Evolutionary conservation across 2,329 filamentous ascomycete genomes (phyloP).

Genomic region (Catunica adiposa): DNA sequence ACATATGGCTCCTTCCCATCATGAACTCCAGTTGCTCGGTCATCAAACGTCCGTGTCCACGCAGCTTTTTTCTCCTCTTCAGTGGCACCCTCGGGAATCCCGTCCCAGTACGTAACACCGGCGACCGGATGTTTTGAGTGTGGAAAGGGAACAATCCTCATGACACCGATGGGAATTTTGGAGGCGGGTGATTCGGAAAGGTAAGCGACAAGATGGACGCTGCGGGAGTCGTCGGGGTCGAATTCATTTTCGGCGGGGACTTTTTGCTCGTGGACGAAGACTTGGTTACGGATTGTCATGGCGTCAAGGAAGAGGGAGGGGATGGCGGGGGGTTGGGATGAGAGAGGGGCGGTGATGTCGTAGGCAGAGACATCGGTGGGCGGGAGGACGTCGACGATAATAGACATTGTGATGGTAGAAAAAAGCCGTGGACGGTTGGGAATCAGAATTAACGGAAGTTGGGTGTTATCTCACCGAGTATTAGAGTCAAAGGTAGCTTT

Average conservation of each 20-base stretch:
- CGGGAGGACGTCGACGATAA: too few species aligned
- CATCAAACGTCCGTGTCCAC: constrained; percentile 18
- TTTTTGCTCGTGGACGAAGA: constrained; percentile 45
- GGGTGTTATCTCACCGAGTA: too few species aligned
- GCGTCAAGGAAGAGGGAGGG: constrained; percentile 44
- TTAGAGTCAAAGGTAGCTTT: too few species aligned
- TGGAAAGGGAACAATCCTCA: constrained; percentile 69
- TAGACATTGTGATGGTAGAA: too few species aligned
- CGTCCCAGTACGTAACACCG: constrained; percentile 33
- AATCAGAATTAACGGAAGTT: too few species aligned
- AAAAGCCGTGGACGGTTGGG: too few species aligned
- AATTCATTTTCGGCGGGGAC: constrained; percentile 52
- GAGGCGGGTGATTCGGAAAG: constrained; percentile 28
- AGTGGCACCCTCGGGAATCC: constrained; percentile 22
- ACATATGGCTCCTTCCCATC: constrained; percentile 58
- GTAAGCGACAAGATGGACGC: constrained; percentile 82
- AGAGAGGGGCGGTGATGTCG: too few species aligned
- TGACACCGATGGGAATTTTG: constrained; percentile 47
- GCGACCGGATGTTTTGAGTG: constrained; percentile 46
- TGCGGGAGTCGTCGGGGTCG: constrained; percentile 62
- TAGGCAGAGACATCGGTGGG: too few species aligned
- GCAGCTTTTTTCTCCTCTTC: constrained; percentile 7
- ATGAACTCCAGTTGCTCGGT: constrained; percentile 35
- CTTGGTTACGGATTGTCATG: constrained; percentile 43
- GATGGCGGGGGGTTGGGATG: constrained; percentile 21